Conservation (phyloP, 2,329 filamentous ascomycete species). For the Neopestalotiopsis sp. region DNA sequence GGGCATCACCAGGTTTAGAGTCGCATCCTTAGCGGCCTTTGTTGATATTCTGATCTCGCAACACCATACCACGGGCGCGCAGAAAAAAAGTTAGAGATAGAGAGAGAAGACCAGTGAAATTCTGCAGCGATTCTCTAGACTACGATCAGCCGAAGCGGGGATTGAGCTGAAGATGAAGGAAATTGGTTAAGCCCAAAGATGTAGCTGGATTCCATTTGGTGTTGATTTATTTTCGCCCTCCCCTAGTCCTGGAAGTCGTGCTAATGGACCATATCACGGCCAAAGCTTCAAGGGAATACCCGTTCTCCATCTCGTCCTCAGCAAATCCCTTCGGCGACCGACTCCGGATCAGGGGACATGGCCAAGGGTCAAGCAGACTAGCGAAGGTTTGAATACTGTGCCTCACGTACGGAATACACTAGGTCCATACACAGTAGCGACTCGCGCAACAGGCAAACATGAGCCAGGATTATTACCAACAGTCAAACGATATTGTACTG, state of each 20-base stretch:
- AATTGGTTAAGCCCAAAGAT: neutral
- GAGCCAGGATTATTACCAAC: constrained; percentile 8
- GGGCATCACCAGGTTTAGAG: constrained; percentile 8
- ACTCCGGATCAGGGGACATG: constrained; percentile 9
- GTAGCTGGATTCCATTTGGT: neutral
- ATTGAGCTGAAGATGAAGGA: neutral
- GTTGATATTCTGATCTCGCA: neutral
- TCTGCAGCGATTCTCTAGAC: neutral
- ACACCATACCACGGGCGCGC: neutral
- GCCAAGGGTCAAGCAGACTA: constrained; percentile 9
- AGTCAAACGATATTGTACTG: neutral
- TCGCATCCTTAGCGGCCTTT: constrained; percentile 3
- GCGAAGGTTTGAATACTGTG: neutral
- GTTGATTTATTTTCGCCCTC: neutral
- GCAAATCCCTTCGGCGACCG: constrained; percentile 17
- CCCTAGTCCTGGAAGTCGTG: neutral
- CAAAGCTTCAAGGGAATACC: constrained; percentile 16
- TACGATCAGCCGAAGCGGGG: constrained; percentile 1
- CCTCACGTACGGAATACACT: neutral
- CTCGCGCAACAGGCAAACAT: neutral
- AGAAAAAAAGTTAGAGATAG: too few species aligned
- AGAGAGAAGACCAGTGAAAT: neutral
- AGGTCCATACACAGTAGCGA: neutral
- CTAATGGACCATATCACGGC: neutral
- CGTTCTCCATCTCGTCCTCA: constrained; percentile 17